phyloP scores from a whole-genome alignment of 2,329 filamentous ascomycete species.

The Arthroderma sp. region DNA sequence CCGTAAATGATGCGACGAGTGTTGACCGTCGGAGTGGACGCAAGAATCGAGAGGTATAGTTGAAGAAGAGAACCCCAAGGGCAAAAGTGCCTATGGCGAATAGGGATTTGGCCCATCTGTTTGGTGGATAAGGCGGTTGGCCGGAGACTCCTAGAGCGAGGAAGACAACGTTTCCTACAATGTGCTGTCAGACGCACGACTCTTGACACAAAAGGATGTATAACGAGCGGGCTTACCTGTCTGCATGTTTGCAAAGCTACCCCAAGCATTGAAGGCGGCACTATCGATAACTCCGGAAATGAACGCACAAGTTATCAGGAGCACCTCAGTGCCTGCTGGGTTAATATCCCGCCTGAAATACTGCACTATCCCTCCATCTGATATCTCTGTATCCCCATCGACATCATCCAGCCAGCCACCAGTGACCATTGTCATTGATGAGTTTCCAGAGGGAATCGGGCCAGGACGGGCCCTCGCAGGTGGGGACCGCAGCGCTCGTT shows the following conservation, averaged over 20 bases:
- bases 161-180: slow-evolving; percentile 35
- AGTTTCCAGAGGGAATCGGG: slow-evolving; percentile 10
- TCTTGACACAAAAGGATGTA: not conserved
- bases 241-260: slow-evolving; percentile 16
- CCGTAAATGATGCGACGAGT: slow-evolving; percentile 29
- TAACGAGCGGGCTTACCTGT: slow-evolving; percentile 8
- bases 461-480: not conserved
- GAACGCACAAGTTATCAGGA: slow-evolving; percentile 14
- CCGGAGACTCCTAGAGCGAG: slow-evolving; percentile 32
- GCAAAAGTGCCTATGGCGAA: slow-evolving; percentile 30
- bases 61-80: slow-evolving; percentile 32
- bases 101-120: slow-evolving; percentile 34
- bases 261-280: slow-evolving; percentile 15
- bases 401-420: slow-evolving; percentile 7
- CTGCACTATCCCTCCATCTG: slow-evolving; percentile 1
- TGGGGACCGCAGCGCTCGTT: not conserved
- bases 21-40: slow-evolving; percentile 27
- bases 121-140: slow-evolving; percentile 30
- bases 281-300: slow-evolving; percentile 14
- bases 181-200: not conserved
- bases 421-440: slow-evolving; percentile 13
- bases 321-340: slow-evolving; percentile 8
- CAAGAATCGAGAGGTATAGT: slow-evolving; percentile 23
- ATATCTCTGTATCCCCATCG: not conserved
- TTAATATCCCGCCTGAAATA: slow-evolving; percentile 13